Evolutionary conservation across 2,329 filamentous ascomycete species (phyloP), one percentile per base, ranked within the genome.

Genomic region (Xylariaceae sp.): DNA sequence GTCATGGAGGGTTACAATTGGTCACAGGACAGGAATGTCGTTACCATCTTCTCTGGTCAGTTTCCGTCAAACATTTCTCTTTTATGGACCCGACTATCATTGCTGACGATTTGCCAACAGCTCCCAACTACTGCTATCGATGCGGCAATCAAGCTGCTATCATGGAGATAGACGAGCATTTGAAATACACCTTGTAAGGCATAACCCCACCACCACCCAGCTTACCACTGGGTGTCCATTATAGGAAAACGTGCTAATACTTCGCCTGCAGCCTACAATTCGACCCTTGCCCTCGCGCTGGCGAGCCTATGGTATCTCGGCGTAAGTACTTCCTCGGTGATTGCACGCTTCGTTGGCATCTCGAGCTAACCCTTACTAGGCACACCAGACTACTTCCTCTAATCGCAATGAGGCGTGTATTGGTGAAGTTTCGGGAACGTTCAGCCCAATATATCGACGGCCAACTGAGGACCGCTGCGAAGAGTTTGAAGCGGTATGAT

Each of bases 1-100:
- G 94, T 99, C 53, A 99, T 97, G 92, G 94, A 99, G 71, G 94
- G 94, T 43, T 99, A 97, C 74, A 99, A 97, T 71, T 99, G 94
- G 94, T 96, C 91, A 58, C 94, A 97, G 71, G 94, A 97, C 68
- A 79, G 92, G 59, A 97, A 99, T 62, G 94, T 99, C 45, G 94
- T 99, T 54, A 99, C 94, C 35, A 97, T 99, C 66, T 99, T 99
- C 77, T 96, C 91, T 61, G 90, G 89, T 92, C 75, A 58, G 75
- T 67, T 11, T 38, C 15, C 42, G 42, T 12, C 30, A 18, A 30
- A 14, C 5, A 11, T 27, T 12, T 35, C 40, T 43, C 51, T 30
- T 39, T 42, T 33, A 15, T 39, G 39, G 35, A 30, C 19, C 45
- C 49, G 38, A 41, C 48, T 51, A 48, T 49, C 51, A 14, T 22